A percentile compares a stretch with the other conserved stretches of the same genome.
Evolutionary conservation across 331 rosid species (phyloP).

Genomic region (Stylosanthes scabra): DNA sequence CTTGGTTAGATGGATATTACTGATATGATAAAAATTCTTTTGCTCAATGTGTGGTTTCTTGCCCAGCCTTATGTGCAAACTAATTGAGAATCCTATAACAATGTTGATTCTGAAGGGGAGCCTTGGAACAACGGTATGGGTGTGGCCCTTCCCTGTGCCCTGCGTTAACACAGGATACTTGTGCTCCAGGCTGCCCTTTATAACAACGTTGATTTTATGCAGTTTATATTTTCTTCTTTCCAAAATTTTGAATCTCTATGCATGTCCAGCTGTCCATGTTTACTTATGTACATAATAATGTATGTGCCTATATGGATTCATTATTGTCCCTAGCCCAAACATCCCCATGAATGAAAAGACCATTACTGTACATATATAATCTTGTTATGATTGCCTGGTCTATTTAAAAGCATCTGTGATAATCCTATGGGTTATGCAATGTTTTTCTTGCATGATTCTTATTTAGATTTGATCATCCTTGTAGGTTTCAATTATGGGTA

Average conservation of each 20-base stretch:
- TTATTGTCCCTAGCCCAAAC: background rate
- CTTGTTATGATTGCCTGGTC: slow-evolving; percentile 19
- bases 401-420: slow-evolving; percentile 26
- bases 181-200: too few relatives aligned
- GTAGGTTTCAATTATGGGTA: slow-evolving; percentile 78
- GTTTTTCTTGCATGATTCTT: slow-evolving; percentile 33
- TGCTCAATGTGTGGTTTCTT: too few relatives aligned
- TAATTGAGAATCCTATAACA: too few relatives aligned
- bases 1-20: too few relatives aligned
- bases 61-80: too few relatives aligned
- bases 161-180: too few relatives aligned
- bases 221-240: slow-evolving; percentile 18
- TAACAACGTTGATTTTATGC: background rate
- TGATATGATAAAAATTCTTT: too few relatives aligned
- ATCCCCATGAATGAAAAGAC: slow-evolving; percentile 17
- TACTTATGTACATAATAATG: slow-evolving; percentile 14
- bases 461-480: slow-evolving; percentile 40
- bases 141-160: too few relatives aligned
- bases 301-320: slow-evolving; percentile 18
- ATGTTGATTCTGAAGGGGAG: too few relatives aligned
- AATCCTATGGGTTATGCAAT: slow-evolving; percentile 18
- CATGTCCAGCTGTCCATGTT: slow-evolving; percentile 12
- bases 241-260: slow-evolving; percentile 8
- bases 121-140: too few relatives aligned
- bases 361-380: background rate